These are phyloP conservation scores for Penicillium griseofulvum DNA, from an alignment of 2,329 filamentous ascomycete genomes.

Conservation along the genomic window DNA sequence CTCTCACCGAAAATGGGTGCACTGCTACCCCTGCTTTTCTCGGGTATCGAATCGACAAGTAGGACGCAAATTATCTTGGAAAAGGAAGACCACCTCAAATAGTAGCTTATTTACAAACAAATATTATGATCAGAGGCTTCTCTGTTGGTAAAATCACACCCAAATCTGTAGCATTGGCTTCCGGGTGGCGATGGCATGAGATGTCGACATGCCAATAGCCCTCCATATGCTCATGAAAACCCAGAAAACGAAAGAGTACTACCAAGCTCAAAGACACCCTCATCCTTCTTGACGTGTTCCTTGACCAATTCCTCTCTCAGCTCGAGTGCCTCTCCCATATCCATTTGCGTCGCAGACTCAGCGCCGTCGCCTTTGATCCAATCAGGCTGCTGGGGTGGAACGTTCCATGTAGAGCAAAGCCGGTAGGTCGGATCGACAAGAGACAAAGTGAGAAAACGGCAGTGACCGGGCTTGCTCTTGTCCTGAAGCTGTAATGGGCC, in stretches of 20 bases:
- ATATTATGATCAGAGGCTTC: no score
- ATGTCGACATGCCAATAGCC: no score
- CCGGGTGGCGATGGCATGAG: background rate
- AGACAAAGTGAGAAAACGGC: constrained; percentile 7
- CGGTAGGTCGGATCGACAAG: constrained; percentile 16
- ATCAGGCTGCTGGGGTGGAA: constrained; percentile 11
- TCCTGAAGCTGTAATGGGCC: constrained; percentile 10
- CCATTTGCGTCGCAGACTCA: background rate
- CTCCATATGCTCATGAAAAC: background rate
- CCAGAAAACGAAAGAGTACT: background rate
- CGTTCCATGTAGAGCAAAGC: constrained; percentile 13
- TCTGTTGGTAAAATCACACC: no score
- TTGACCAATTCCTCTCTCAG: background rate
- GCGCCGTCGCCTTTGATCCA: background rate
- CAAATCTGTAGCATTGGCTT: no score
- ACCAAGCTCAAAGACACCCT: background rate
- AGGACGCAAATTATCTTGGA: no score
- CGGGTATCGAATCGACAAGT: no score
- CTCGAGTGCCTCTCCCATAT: background rate
- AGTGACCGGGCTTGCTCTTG: constrained; percentile 5
- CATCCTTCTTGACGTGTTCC: background rate
- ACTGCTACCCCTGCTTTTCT: no score
- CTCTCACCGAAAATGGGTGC: no score
- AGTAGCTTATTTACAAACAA: no score
- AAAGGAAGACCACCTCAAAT: no score